Percentiles rank a stretch among this genome's conserved stretches.
Evolutionary conservation across 2,329 filamentous ascomycete genomes (phyloP).

Genomic region (Metarhizium album): DNA sequence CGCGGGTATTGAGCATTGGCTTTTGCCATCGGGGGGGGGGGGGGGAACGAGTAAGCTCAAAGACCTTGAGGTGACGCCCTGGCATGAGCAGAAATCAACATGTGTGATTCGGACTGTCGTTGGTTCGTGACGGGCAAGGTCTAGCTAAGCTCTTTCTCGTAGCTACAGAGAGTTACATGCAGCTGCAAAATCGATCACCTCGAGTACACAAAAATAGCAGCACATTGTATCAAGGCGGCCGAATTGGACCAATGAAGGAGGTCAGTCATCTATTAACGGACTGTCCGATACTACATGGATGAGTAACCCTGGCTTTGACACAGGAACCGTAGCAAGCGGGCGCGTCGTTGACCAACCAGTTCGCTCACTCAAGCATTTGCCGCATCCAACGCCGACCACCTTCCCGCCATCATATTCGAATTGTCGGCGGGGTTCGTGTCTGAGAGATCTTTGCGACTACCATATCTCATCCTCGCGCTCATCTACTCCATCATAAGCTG

Average conservation of each 20-base stretch:
- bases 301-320: background rate
- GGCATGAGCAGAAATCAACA: too few relatives aligned
- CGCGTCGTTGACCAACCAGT: too few relatives aligned
- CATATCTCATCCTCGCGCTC: constrained; percentile 50
- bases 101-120: too few relatives aligned
- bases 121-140: too few relatives aligned
- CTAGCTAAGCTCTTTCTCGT: too few relatives aligned
- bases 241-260: too few relatives aligned
- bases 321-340: constrained; percentile 28
- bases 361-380: constrained; percentile 12
- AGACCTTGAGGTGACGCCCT: too few relatives aligned
- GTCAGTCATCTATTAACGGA: too few relatives aligned
- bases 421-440: constrained; percentile 32
- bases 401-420: constrained; percentile 29
- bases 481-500: constrained; percentile 48
- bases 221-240: too few relatives aligned
- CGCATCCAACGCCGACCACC: constrained; percentile 51
- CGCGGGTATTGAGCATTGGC: background rate
- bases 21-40: too few relatives aligned
- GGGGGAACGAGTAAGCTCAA: too few relatives aligned
- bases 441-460: background rate
- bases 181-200: background rate
- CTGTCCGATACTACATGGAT: too few relatives aligned
- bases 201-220: background rate
- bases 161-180: background rate